phyloP scores from a whole-genome alignment of 257 asterid species.

The Schizonepeta tenuifolia region DNA sequence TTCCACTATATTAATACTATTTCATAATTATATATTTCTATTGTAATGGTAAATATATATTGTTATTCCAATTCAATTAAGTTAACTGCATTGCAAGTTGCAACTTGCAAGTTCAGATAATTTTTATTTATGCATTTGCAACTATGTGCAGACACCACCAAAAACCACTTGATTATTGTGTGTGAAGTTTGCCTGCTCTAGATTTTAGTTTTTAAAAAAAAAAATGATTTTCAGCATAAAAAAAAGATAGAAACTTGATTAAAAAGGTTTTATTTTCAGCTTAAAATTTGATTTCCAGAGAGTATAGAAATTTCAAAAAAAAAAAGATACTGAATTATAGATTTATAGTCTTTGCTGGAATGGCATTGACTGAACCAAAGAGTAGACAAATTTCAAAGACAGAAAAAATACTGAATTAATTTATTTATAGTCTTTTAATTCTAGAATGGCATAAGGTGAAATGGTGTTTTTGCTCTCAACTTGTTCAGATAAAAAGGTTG shows the following conservation, averaged over 20 bases:
- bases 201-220: too few species aligned
- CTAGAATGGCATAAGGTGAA: constrained; percentile 49
- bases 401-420: constrained; percentile 49
- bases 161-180: too few species aligned
- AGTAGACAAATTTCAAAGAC: constrained; percentile 28
- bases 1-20: not conserved
- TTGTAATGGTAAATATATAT: too few species aligned
- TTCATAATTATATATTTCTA: not conserved
- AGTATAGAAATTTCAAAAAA: constrained; percentile 30
- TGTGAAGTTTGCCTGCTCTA: too few species aligned
- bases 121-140: not conserved
- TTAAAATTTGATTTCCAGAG: constrained; percentile 31
- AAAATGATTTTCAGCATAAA: too few species aligned
- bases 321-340: constrained; percentile 46
- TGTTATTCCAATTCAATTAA: too few species aligned
- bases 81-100: not conserved
- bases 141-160: too few species aligned
- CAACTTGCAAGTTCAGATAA: constrained; percentile 29
- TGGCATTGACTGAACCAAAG: constrained; percentile 37
- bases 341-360: constrained; percentile 45
- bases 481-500: constrained; percentile 40
- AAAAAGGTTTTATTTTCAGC: too few species aligned
- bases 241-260: too few species aligned
- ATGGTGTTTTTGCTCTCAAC: constrained; percentile 41
- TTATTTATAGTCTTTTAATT: constrained; percentile 40